Conservation (phyloP, 2,329 filamentous ascomycete genomes). For the Colletotrichum incanum region DNA sequence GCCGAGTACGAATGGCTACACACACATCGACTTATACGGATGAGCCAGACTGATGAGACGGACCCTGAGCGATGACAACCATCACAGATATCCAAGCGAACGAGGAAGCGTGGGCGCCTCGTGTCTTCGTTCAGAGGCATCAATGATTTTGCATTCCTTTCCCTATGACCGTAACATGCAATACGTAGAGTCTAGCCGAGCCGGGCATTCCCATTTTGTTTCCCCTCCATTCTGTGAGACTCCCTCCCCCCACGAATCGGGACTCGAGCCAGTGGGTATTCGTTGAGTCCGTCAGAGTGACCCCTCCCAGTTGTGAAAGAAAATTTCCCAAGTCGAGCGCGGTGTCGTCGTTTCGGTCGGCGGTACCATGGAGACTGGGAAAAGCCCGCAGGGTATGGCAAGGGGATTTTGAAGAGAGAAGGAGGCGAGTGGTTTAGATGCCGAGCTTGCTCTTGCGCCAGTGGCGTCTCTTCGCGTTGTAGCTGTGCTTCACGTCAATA, state of each 20-base stretch:
- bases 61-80: no score
- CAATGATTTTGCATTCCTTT: conserved; percentile 57
- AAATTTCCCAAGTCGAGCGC: conserved; percentile 42
- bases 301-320: conserved; percentile 26
- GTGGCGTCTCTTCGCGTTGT: conserved; percentile 99
- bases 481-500: conserved; percentile 70
- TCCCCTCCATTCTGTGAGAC: conserved; percentile 40
- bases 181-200: conserved; percentile 48
- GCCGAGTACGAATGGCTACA: no score
- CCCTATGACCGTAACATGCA: conserved; percentile 66
- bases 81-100: neutral
- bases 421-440: conserved; percentile 82
- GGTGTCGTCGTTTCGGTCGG: conserved; percentile 39
- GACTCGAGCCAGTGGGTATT: conserved; percentile 38
- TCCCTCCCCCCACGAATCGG: conserved; percentile 47
- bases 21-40: no score
- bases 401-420: conserved; percentile 51
- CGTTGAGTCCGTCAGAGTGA: conserved; percentile 30
- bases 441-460: conserved; percentile 99
- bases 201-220: conserved; percentile 47
- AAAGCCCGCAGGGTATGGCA: conserved; percentile 45
- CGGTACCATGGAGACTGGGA: conserved; percentile 42
- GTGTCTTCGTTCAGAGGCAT: conserved; percentile 43
- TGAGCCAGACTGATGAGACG: neutral
- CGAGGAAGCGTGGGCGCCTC: conserved; percentile 19